These are phyloP conservation scores for Coniella vitis DNA, from an alignment of 2,329 filamentous ascomycete genomes.

Conservation along the genomic window DNA sequence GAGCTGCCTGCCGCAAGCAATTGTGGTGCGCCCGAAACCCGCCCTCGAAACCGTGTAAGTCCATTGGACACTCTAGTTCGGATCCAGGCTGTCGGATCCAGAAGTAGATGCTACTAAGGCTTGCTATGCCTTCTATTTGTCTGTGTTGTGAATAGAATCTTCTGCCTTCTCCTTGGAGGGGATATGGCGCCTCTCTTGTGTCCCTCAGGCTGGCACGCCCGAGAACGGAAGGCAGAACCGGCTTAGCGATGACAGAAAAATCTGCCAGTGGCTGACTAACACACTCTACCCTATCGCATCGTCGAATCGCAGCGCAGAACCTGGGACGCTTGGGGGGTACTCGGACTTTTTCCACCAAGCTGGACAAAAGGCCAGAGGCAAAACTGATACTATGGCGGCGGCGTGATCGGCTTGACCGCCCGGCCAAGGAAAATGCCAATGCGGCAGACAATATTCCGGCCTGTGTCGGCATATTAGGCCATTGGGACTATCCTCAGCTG, in stretches of 20 bases:
- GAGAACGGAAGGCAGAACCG: neutral
- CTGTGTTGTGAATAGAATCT: neutral
- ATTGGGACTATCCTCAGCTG: too few relatives aligned
- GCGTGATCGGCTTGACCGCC: too few relatives aligned
- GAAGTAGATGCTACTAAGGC: neutral
- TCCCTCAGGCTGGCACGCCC: neutral
- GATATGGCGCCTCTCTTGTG: too few relatives aligned
- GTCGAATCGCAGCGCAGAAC: neutral
- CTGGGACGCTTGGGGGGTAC: neutral
- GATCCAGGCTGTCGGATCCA: conserved; percentile 2
- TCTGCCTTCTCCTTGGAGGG: neutral
- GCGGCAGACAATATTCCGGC: neutral
- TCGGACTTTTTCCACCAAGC: too few relatives aligned
- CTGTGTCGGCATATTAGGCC: too few relatives aligned
- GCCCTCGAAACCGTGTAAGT: conserved; percentile 2
- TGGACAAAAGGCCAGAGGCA: neutral
- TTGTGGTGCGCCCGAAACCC: neutral
- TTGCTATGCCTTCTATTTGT: neutral
- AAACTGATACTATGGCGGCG: neutral
- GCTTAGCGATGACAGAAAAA: neutral
- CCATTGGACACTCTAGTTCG: conserved; percentile 3
- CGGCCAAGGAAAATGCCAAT: neutral
- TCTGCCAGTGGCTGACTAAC: conserved; percentile 1
- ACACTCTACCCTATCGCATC: too few relatives aligned
- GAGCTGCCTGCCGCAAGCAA: conserved; percentile 3